Conservation (phyloP, 2,329 filamentous ascomycete species). For the Scedosporium aurantiacum region DNA sequence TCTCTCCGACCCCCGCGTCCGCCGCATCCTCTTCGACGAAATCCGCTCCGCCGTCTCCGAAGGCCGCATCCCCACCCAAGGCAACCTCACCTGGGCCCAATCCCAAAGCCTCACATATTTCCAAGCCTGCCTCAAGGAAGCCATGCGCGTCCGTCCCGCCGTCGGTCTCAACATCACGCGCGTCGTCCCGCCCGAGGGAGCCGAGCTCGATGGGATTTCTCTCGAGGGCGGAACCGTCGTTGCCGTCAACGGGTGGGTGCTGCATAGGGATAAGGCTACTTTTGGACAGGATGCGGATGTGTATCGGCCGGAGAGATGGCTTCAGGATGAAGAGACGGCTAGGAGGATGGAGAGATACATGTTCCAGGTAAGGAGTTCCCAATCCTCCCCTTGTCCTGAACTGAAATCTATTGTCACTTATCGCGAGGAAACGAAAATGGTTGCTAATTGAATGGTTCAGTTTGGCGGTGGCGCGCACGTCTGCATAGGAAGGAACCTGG, state of each 20-base stretch:
- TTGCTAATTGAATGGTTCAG: conserved; percentile 13
- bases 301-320: conserved; percentile 44
- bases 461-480: conserved; percentile 44
- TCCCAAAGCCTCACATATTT: conserved; percentile 40
- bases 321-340: conserved; percentile 31
- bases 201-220: conserved; percentile 36
- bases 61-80: conserved; percentile 22
- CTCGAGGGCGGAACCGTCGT: conserved; percentile 41
- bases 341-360: conserved; percentile 42
- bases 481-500: conserved; percentile 44
- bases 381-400: neutral
- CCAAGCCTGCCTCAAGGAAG: conserved; percentile 45
- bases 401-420: neutral
- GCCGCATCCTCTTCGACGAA: conserved; percentile 28
- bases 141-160: conserved; percentile 43
- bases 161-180: conserved; percentile 42
- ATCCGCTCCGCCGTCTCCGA: conserved; percentile 28
- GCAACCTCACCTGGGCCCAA: conserved; percentile 36
- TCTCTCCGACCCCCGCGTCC: conserved; percentile 30
- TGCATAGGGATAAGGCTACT: conserved; percentile 34
- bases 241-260: conserved; percentile 43
- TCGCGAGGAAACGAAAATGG: conserved; percentile 5
- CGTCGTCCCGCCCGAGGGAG: conserved; percentile 37
- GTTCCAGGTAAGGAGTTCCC: conserved; percentile 34
- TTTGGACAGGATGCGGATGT: conserved; percentile 41